phyloP scores from a whole-genome alignment of 106 monocot genomes.

The Acorus gramineus region DNA sequence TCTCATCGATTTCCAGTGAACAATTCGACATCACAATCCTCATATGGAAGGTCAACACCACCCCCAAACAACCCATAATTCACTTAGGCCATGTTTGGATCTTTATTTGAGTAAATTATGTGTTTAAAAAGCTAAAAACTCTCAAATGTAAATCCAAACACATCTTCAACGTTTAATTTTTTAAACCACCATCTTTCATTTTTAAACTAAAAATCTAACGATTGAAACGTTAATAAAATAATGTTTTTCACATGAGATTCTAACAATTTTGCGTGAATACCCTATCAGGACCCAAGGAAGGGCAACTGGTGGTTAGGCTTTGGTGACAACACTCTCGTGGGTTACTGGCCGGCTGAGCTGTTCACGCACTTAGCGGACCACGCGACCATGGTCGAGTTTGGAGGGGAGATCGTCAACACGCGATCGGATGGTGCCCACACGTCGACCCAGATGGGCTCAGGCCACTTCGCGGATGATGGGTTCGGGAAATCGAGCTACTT shows the following conservation, averaged over 20 bases:
- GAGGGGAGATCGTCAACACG: conserved; percentile 90
- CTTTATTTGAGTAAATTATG: no score
- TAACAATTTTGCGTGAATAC: no score
- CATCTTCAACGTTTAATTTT: no score
- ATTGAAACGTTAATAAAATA: no score
- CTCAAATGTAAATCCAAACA: no score
- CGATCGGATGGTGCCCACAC: conserved; percentile 56
- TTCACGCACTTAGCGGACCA: conserved; percentile 88
- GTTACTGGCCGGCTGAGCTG: conserved; percentile 96
- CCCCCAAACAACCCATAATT: no score
- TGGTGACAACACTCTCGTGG: conserved; percentile 62
- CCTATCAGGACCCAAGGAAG: conserved; percentile 57
- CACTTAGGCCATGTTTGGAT: no score
- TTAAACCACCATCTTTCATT: no score
- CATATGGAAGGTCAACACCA: conserved; percentile 51
- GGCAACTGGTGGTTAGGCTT: conserved; percentile 99
- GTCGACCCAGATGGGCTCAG: conserved; percentile 91
- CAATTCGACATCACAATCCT: conserved; percentile 67
- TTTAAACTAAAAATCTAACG: no score
- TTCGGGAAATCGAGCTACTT: conserved; percentile 78
- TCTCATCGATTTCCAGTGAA: conserved; percentile 28
- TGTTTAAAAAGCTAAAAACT: no score
- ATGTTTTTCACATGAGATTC: no score
- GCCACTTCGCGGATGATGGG: conserved; percentile 67
- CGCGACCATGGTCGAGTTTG: conserved; percentile 96